A percentile compares a stretch with the other conserved stretches of the same genome.
phyloP scores from a whole-genome alignment of 1,139 yeast species.

The Williopsis jadinii region DNA sequence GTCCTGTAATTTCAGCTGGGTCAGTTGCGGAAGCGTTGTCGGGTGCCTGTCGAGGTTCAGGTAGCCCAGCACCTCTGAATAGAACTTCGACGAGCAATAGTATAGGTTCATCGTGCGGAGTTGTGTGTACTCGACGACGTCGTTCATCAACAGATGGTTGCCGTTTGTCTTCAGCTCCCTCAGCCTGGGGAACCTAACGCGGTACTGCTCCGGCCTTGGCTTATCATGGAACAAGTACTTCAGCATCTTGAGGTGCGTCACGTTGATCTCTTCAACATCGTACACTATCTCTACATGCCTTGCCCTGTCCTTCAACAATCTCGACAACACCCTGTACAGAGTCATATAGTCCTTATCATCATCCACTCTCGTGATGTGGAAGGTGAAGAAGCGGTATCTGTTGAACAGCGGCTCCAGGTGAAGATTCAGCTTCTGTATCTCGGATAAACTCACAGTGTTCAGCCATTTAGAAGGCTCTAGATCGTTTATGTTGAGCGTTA shows the following conservation, averaged over 20 bases:
- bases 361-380: slow-evolving; percentile 2
- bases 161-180: slow-evolving; percentile 14
- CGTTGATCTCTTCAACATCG: slow-evolving; percentile 8
- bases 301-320: slow-evolving; percentile 3
- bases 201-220: slow-evolving; percentile 3
- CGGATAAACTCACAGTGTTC: slow-evolving; percentile 4
- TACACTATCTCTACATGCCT: slow-evolving; percentile 11
- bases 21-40: slow-evolving; percentile 12
- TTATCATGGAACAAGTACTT: slow-evolving; percentile 12
- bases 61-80: slow-evolving; percentile 15
- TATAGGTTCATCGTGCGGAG: slow-evolving; percentile 13
- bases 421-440: slow-evolving; percentile 2
- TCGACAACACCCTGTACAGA: slow-evolving; percentile 7
- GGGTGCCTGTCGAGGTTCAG: slow-evolving; percentile 9
- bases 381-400: slow-evolving; percentile 6
- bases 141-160: slow-evolving; percentile 15
- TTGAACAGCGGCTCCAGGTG: slow-evolving; percentile 2
- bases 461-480: not conserved
- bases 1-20: slow-evolving; percentile 15
- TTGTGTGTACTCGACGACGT: slow-evolving; percentile 9
- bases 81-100: slow-evolving; percentile 20
- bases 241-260: slow-evolving; percentile 17
- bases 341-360: slow-evolving; percentile 4
- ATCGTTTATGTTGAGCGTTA: slow-evolving; percentile 6
- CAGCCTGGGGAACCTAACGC: slow-evolving; percentile 12